Evolutionary conservation across 371 early-diverging fungal genomes (phyloP), one percentile per base, ranked within the genome.

Genomic region (Lichtheimia ramosa): DNA sequence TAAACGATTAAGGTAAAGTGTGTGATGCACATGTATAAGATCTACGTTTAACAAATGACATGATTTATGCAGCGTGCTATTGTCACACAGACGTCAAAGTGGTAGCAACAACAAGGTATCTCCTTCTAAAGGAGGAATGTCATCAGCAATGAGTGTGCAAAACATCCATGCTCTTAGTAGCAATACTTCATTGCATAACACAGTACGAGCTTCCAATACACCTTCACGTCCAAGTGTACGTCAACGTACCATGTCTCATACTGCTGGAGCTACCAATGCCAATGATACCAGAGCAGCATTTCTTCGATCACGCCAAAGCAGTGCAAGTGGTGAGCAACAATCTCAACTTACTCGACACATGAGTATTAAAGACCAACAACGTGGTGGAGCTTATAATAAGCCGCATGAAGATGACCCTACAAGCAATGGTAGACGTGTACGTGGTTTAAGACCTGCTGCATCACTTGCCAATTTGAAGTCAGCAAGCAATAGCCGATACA

Each of bases 371-470:
- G 34, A 34, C 10, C 34, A 34, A 34, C 34, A 34, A 10, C 34
- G 10, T 8, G 1, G 16, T 14, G 18, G 46, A 46, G 46, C 46
- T 18, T 46, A 14, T 21, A 46, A 10, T 21, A 46, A 46, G 2
- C 18, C 46, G 2, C 46, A 18, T 18, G 46, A 46, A 21, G 46
- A 46, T 21, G 46, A 46, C 5, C 46, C 46, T 46, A 10, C 46
- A 0, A 8, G 8, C 18, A 34, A 34, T 34, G 34, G 34, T 34
- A 34, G 34, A 10, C 68, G 68, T 24, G 55, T 52, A 2, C 62
- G 62, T 28, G 39, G 55, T 46, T 39, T 68, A 43, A 56, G 69
- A 16, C 61, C 69, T 21, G 72, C 72, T 34, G 68, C 69, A 7
- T 71, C 71, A 8, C 25, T 55, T 21, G 56, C 43, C 24, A 55